These are phyloP conservation scores for Phaeoacremonium minimum DNA, from an alignment of 2,329 filamentous ascomycete species.

Conservation along the genomic window DNA sequence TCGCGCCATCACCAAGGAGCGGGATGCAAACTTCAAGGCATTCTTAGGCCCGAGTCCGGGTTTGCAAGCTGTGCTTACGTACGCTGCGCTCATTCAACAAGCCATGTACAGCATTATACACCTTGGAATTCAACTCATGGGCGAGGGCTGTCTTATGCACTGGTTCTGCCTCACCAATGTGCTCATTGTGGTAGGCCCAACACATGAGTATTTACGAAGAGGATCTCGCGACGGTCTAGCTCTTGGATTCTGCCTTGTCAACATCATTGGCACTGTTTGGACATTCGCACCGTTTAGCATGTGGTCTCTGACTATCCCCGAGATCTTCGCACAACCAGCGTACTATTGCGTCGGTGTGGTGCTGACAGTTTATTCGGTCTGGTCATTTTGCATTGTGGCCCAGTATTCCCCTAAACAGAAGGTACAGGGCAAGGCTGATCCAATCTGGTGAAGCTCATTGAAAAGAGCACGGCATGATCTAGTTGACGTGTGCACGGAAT, in stretches of 20 bases:
- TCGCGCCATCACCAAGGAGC: conserved; percentile 6
- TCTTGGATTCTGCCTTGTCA: conserved; percentile 7
- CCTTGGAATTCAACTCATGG: conserved; percentile 8
- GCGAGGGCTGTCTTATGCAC: conserved; percentile 7
- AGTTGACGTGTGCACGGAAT: too few species aligned
- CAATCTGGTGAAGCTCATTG: not conserved
- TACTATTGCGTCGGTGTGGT: conserved; percentile 2
- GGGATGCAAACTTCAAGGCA: conserved; percentile 5
- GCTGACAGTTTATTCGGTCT: not conserved
- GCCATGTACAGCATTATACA: conserved; percentile 6
- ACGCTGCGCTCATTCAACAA: conserved; percentile 4
- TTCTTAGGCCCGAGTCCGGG: not conserved
- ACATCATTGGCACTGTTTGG: not conserved
- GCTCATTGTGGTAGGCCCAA: conserved; percentile 6
- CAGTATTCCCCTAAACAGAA: not conserved
- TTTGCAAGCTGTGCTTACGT: not conserved
- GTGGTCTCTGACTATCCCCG: conserved; percentile 1
- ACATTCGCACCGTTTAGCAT: conserved; percentile 2
- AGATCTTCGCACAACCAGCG: conserved; percentile 3
- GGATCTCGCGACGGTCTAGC: conserved; percentile 6
- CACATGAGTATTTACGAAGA: conserved; percentile 5
- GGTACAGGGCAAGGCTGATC: not conserved
- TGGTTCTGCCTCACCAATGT: conserved; percentile 11
- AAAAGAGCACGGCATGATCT: not conserved
- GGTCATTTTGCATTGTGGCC: not conserved